phyloP scores from a whole-genome alignment of 2,329 filamentous ascomycete species.

The Incumbomyces lentus region DNA sequence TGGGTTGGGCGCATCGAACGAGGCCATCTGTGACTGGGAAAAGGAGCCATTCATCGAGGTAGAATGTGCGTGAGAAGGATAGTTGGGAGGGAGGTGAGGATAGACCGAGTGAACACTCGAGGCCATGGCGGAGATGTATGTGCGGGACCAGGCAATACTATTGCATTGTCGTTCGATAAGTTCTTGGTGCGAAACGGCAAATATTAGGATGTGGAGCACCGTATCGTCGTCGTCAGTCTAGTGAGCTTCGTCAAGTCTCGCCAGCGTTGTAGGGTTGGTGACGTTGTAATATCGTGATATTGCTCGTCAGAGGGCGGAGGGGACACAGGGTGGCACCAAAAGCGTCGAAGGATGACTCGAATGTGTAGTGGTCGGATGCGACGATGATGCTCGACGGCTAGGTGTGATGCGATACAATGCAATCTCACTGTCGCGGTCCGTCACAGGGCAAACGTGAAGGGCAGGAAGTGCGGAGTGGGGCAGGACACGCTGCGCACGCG shows the following conservation, averaged over 20 bases:
- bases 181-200: background rate
- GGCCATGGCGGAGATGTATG: constrained; percentile 1
- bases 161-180: constrained; percentile 1
- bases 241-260: constrained; percentile 3
- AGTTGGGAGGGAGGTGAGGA: constrained; percentile 19
- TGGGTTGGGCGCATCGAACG: constrained; percentile 33
- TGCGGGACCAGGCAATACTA: background rate
- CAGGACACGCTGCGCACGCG: background rate
- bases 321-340: too few relatives aligned
- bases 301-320: too few relatives aligned
- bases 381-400: too few relatives aligned
- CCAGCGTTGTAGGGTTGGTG: background rate
- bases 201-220: too few relatives aligned
- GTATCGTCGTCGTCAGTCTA: too few relatives aligned
- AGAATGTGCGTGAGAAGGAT: constrained; percentile 20
- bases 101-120: constrained; percentile 13
- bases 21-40: constrained; percentile 31
- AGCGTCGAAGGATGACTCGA: too few relatives aligned
- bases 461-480: constrained; percentile 1
- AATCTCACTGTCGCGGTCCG: background rate
- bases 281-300: background rate
- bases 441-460: background rate
- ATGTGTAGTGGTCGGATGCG: too few relatives aligned
- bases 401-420: background rate
- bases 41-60: constrained; percentile 24